These are phyloP conservation scores for Xylaria grammica DNA, from an alignment of 495 filamentous ascomycete genomes.

Conservation along the genomic window DNA sequence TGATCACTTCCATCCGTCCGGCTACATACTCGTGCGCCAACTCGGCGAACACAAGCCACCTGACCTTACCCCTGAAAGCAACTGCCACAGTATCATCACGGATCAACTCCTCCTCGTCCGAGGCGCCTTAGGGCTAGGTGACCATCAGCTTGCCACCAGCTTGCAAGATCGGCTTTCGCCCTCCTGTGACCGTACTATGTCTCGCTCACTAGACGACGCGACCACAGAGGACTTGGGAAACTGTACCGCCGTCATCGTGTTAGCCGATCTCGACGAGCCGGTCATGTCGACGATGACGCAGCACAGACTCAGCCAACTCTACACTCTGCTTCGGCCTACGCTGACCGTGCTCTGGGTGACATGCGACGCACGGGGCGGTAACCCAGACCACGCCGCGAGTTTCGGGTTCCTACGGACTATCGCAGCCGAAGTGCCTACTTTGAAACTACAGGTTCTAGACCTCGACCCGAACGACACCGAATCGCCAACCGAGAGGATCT, in stretches of 20 bases:
- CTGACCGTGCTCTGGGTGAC: slow-evolving; percentile 51
- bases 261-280: slow-evolving; percentile 44
- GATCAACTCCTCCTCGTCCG: slow-evolving; percentile 44
- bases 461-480: slow-evolving; percentile 33
- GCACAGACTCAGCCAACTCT: slow-evolving; percentile 35
- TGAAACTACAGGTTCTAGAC: slow-evolving; percentile 49
- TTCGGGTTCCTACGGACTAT: slow-evolving; percentile 51
- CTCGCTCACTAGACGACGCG: slow-evolving; percentile 30
- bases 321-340: slow-evolving; percentile 39
- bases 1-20: slow-evolving; percentile 35
- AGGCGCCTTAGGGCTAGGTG: slow-evolving; percentile 18
- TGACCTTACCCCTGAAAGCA: not conserved
- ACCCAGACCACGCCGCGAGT: slow-evolving; percentile 45
- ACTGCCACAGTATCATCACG: slow-evolving; percentile 8
- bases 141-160: slow-evolving; percentile 24
- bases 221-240: slow-evolving; percentile 14
- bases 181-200: slow-evolving; percentile 28
- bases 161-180: slow-evolving; percentile 27
- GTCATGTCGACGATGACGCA: slow-evolving; percentile 44
- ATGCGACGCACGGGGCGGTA: slow-evolving; percentile 25
- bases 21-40: slow-evolving; percentile 45
- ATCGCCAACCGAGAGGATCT: slow-evolving; percentile 26
- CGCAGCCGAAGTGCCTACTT: slow-evolving; percentile 44
- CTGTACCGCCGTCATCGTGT: slow-evolving; percentile 41
- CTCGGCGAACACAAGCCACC: slow-evolving; percentile 15